Evolutionary conservation across 169 alveolate genomes (phyloP), one percentile per base, ranked within the genome.

Genomic region (Hepatocystis sp.): DNA sequence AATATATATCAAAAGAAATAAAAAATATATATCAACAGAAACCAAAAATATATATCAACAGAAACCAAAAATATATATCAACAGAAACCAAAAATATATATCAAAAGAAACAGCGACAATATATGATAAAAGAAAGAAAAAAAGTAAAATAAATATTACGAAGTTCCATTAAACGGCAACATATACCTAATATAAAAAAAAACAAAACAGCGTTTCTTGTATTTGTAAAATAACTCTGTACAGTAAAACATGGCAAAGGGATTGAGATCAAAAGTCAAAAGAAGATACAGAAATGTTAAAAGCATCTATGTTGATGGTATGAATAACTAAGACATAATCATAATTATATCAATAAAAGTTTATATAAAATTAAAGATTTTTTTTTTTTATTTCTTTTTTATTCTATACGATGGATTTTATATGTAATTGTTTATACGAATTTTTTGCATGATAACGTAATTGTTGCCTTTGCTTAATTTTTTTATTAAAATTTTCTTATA

Each of bases 281-380:
- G 94, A 53, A 90, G 96, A 67, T 90, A 85, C 84, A 89, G 96
- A 55, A 91, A 94, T 5, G 92, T 93, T 11, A 92, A 92, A 63
- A 91, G 96, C 28, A 71, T 88, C 27, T 85, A 91, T 30, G 84
- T 92, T 2, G 66, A 84, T 58, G 95, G 95, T 92, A 92, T 4
- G 66, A 11, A 0, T 15, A 21, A n/a, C 28, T 1, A 21, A 2
- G 84, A 3, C 17, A 21, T 1, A 11, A 3, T 0, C 3, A n/a
- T 8, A 47, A 11, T 34, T 19, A 5, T n/a, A 30, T 19, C 90
- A 88, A 19, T 53, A 71, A 7, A 25, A 58, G 47, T 42, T 23
- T 58, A 91, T 81, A 40, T 84, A 84, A 10, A 53, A 81, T 60
- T 66, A 49, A 84, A 90, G n/a, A n/a, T n/a, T n/a, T n/a, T n/a